Percentiles rank a stretch among this genome's conserved stretches.
Evolutionary conservation across 495 filamentous ascomycete species (phyloP).

Genomic region (Annulohypoxylon bovei): DNA sequence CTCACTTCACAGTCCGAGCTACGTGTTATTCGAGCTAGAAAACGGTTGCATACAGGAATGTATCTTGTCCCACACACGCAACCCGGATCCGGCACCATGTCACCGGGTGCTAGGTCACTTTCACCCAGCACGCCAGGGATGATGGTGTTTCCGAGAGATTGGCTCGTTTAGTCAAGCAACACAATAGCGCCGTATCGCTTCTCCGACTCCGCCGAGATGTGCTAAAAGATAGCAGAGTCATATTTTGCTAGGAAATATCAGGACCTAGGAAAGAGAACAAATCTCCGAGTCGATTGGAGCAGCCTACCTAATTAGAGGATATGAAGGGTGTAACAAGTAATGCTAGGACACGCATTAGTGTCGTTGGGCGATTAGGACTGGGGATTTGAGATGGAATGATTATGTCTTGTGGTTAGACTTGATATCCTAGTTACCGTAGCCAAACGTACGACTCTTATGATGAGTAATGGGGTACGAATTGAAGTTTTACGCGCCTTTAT

Average conservation of each 20-base stretch:
- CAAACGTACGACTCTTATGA: neutral
- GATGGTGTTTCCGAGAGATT: neutral
- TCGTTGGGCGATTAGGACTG: too few species aligned
- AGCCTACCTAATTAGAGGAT: too few species aligned
- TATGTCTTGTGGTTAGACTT: neutral
- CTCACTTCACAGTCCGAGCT: slow-evolving; percentile 19
- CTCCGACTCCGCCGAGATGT: neutral
- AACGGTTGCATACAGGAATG: neutral
- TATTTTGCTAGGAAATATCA: neutral
- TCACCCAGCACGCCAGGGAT: neutral
- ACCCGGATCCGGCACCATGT: neutral
- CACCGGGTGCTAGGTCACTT: neutral
- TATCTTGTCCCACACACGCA: neutral
- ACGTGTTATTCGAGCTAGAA: neutral
- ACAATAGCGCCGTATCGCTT: neutral
- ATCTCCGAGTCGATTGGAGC: too few species aligned
- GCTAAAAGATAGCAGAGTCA: neutral
- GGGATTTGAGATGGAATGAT: neutral
- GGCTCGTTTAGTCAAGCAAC: neutral
- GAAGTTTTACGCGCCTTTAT: too few species aligned
- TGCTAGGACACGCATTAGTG: too few species aligned
- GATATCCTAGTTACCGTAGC: neutral
- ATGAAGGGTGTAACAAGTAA: too few species aligned
- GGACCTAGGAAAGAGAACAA: too few species aligned
- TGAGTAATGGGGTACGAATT: neutral